Evolutionary conservation across 306 rosid species (phyloP), one percentile per base, ranked within the genome.

Genomic region (Pterocarpus macrocarpus): DNA sequence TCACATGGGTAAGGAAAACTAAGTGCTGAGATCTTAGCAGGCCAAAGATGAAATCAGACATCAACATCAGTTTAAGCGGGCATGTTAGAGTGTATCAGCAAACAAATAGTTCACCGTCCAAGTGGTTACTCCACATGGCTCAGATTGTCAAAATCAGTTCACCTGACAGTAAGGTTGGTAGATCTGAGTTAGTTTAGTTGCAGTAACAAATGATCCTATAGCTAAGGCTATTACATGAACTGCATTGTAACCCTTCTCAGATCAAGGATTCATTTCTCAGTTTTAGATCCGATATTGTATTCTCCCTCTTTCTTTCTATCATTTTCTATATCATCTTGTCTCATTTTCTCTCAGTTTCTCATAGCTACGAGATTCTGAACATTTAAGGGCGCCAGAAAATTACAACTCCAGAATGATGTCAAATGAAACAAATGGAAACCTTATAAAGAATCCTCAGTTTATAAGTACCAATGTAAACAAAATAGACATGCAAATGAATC

Each of bases 401-500:
- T 17, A 13, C 28, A 73, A 80, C 30, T 47, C 5, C 2, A 9
- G 34, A 71, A 52, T 38, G 34, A 50, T 14, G 35, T 38, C 57
- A 71, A 36, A 15, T 50, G 28, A 30, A 35, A 67, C 5, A 41
- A 28, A 15, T 68, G 67, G 66, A 78, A 61, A 59, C 63, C 45
- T 53, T 35, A 57, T 8, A 41, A 33, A 47, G 8, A 82, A 76
- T 35, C 14, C 44, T 45, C n/a, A 22, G 71, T 14, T 69, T 17
- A 56, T 15, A 64, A 49, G 14, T 41, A 82, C 69, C 43, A 57
- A 47, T 9, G 8, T 0, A 22, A 61, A 75, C 44, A 53, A 49
- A 34, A 44, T 39, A 70, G 55, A 74, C 28, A 69, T 55, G 44
- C 43, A 67, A 32, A 72, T 33, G 62, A 69, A 39, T 57, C 43